phyloP scores from a whole-genome alignment of 768 basidiomycete species.

The Tephrocybe sp. region DNA sequence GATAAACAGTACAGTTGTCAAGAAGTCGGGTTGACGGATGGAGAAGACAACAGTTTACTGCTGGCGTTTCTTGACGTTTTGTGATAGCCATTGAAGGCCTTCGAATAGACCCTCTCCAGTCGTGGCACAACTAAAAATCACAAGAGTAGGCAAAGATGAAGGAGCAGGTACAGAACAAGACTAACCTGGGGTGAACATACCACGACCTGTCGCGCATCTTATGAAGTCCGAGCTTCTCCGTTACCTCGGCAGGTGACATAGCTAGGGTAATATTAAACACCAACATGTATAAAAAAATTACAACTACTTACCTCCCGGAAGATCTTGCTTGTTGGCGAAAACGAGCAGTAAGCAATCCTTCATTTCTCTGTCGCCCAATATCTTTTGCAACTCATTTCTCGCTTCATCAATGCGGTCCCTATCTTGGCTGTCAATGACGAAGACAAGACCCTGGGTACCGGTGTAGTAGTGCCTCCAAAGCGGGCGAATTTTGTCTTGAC shows the following conservation, averaged over 20 bases:
- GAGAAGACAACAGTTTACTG: slow-evolving; percentile 41
- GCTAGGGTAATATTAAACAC: slow-evolving; percentile 43
- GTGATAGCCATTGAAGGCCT: slow-evolving; percentile 95
- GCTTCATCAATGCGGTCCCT: slow-evolving; percentile 96
- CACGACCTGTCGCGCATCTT: slow-evolving; percentile 96
- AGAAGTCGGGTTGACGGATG: slow-evolving; percentile 9
- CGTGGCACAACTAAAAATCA: slow-evolving; percentile 75
- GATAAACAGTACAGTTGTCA: slow-evolving; percentile 22
- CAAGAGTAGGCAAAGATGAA: slow-evolving; percentile 6
- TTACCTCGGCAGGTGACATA: slow-evolving; percentile 99
- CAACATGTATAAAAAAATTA: not conserved
- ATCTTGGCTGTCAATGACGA: slow-evolving; percentile 97
- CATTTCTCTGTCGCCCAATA: slow-evolving; percentile 97
- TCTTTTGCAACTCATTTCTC: slow-evolving; percentile 91
- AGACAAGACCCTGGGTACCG: slow-evolving; percentile 96
- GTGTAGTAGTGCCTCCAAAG: slow-evolving; percentile 99
- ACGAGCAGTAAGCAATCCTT: slow-evolving; percentile 95
- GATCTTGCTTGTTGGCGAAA: slow-evolving; percentile 99
- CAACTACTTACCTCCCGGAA: slow-evolving; percentile 79
- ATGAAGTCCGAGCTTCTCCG: slow-evolving; percentile 93
- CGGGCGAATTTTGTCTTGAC: slow-evolving; percentile 99
- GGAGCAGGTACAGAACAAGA: slow-evolving; percentile 7
- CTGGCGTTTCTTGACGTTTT: slow-evolving; percentile 94
- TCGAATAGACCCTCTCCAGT: slow-evolving; percentile 97
- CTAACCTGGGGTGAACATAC: slow-evolving; percentile 98